These are phyloP conservation scores for Larix sibirica DNA, from an alignment of 83 land plant genomes.

Conservation along the genomic window DNA sequence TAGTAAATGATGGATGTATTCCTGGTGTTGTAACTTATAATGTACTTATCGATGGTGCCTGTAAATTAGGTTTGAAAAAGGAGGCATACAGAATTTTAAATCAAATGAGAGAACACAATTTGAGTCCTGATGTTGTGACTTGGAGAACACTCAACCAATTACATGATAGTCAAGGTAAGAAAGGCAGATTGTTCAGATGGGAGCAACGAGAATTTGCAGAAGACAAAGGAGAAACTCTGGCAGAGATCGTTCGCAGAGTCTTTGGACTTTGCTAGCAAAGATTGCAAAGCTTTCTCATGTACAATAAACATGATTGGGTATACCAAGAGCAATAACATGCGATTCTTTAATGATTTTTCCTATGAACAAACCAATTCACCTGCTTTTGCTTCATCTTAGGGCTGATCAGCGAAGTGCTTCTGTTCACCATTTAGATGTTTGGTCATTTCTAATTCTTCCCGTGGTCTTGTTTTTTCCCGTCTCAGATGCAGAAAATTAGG, in stretches of 20 bases:
- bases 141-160: constrained; percentile 65
- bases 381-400: too few relatives aligned
- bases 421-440: too few relatives aligned
- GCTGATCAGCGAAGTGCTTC: too few relatives aligned
- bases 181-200: background rate
- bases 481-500: too few relatives aligned
- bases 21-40: constrained; percentile 58
- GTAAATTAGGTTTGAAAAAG: constrained; percentile 48
- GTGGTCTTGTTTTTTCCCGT: too few relatives aligned
- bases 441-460: too few relatives aligned
- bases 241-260: constrained; percentile 11
- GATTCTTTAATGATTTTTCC: too few relatives aligned
- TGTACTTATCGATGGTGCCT: constrained; percentile 53
- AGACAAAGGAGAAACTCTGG: background rate
- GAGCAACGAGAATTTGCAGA: background rate
- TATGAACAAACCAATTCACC: too few relatives aligned
- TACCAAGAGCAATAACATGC: too few relatives aligned
- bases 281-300: background rate
- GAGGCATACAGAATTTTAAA: constrained; percentile 56
- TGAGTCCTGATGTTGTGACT: constrained; percentile 66
- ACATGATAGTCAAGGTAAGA: constrained; percentile 24
- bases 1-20: constrained; percentile 53
- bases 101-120: constrained; percentile 65
- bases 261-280: background rate
- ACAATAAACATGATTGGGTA: too few relatives aligned